These are phyloP conservation scores for Polyporus tsugae DNA, from an alignment of 1,284 basidiomycete species.

Conservation along the genomic window DNA sequence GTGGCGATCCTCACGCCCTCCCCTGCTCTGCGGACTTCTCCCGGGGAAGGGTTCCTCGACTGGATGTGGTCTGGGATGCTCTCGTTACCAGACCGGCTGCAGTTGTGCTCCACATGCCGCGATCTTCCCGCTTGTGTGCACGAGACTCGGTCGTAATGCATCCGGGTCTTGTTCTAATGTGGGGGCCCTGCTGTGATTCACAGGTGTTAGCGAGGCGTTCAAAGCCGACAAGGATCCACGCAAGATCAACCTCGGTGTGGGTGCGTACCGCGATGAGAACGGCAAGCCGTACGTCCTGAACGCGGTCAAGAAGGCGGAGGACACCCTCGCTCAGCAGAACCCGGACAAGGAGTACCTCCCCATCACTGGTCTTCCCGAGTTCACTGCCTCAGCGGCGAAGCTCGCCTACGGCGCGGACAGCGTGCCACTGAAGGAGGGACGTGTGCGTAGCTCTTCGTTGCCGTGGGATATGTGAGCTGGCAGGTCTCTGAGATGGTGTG, in stretches of 20 bases:
- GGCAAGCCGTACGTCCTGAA: slow-evolving; percentile 96
- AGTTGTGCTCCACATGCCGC: slow-evolving; percentile 2
- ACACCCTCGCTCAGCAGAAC: slow-evolving; percentile 69
- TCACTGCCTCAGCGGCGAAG: slow-evolving; percentile 90
- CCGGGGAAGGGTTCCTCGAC: slow-evolving; percentile 18
- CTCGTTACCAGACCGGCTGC: slow-evolving; percentile 4
- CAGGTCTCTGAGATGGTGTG: slow-evolving; percentile 19
- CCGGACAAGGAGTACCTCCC: slow-evolving; percentile 98
- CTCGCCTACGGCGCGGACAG: slow-evolving; percentile 93
- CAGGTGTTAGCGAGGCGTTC: slow-evolving; percentile 93
- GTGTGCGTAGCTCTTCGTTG: slow-evolving; percentile 61
- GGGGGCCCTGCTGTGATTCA: not conserved
- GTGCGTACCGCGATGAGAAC: slow-evolving; percentile 92
- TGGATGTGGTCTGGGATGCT: slow-evolving; percentile 14
- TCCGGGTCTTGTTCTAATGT: slow-evolving; percentile 16
- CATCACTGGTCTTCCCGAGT: slow-evolving; percentile 91
- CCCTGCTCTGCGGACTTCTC: slow-evolving; percentile 18
- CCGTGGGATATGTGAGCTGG: slow-evolving; percentile 19
- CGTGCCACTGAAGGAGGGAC: slow-evolving; percentile 75
- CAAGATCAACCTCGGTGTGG: slow-evolving; percentile 98
- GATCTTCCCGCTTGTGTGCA: slow-evolving; percentile 14
- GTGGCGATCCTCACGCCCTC: slow-evolving; percentile 37
- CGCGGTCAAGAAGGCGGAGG: slow-evolving; percentile 94
- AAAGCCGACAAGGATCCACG: slow-evolving; percentile 91
- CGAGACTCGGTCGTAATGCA: slow-evolving; percentile 14